phyloP scores from a whole-genome alignment of 179 eudicot genomes.

The Heliamphora ciliata region DNA sequence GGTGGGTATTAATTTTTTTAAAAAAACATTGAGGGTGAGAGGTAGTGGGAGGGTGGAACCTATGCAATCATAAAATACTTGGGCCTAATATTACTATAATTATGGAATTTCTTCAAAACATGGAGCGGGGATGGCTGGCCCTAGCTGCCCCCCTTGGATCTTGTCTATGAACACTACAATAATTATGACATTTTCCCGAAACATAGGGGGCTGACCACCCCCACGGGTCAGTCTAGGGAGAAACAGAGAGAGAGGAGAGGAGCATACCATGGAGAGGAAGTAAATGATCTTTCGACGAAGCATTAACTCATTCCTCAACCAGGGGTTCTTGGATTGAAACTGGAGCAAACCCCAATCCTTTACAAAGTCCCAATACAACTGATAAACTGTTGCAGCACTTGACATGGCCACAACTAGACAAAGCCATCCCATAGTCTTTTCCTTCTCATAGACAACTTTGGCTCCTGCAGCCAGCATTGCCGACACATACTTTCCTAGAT shows the following conservation, averaged over 20 bases:
- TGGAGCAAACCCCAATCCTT: constrained; percentile 95
- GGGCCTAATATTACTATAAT: no score
- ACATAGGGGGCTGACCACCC: no score
- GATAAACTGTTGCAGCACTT: constrained; percentile 79
- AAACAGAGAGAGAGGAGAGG: neutral
- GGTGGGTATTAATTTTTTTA: no score
- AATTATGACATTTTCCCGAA: no score
- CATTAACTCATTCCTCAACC: constrained; percentile 85
- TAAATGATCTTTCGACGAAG: constrained; percentile 67
- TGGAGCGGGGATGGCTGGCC: no score
- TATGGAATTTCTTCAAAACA: no score
- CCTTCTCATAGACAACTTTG: constrained; percentile 81
- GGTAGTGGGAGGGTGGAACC: no score
- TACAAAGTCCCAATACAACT: constrained; percentile 95
- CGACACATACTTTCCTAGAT: constrained; percentile 86
- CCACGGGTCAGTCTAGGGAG: no score
- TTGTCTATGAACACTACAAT: no score
- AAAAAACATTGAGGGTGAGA: no score
- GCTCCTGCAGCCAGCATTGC: constrained; percentile 99
- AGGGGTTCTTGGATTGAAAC: constrained; percentile 69
- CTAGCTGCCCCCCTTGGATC: no score
- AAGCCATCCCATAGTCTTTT: constrained; percentile 52
- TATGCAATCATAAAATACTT: no score
- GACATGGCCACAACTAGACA: constrained; percentile 62
- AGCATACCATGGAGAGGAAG: constrained; percentile 83